A percentile compares a stretch with the other conserved stretches of the same genome.
These are phyloP conservation scores for Cyberlindnera euphorbiiphila DNA, from an alignment of 805 yeast species.

Conservation along the genomic window DNA sequence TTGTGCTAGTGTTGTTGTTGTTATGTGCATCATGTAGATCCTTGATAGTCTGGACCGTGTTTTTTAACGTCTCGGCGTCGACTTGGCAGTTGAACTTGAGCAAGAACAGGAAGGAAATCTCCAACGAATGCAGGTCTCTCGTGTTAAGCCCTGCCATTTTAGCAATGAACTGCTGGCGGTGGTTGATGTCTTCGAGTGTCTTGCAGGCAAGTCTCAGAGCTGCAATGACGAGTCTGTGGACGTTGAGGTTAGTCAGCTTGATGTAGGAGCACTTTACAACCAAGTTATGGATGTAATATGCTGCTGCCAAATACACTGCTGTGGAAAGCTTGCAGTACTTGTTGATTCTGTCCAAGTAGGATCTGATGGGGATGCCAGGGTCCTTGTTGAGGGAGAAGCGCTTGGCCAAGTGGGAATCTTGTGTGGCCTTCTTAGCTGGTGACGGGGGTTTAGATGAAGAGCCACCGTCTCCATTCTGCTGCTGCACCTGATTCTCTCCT, in stretches of 20 bases:
- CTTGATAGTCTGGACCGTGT: conserved; percentile 4
- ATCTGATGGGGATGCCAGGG: conserved; percentile 25
- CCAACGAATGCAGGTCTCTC: conserved; percentile 44
- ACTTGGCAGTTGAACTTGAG: conserved; percentile 47
- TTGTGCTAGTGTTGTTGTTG: background rate
- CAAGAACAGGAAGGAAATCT: conserved; percentile 46
- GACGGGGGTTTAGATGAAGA: background rate
- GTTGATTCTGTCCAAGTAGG: conserved; percentile 29
- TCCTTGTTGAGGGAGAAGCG: conserved; percentile 23
- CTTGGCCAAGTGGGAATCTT: conserved; percentile 20
- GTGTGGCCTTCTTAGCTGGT: conserved; percentile 6
- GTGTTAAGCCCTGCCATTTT: conserved; percentile 42
- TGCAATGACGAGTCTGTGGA: conserved; percentile 42
- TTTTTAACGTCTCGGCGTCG: conserved; percentile 1
- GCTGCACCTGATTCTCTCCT: too few species aligned
- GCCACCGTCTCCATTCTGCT: too few species aligned
- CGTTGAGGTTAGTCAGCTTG: conserved; percentile 36
- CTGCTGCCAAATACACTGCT: conserved; percentile 28
- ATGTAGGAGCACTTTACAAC: conserved; percentile 16
- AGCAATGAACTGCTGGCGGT: conserved; percentile 41
- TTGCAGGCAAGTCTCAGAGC: conserved; percentile 45
- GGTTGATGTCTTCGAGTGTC: conserved; percentile 42
- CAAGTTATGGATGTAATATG: conserved; percentile 25
- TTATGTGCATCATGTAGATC: conserved; percentile 2
- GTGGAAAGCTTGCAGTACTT: conserved; percentile 28